These are phyloP conservation scores for Erysimum cheiri DNA, from an alignment of 441 rosid genomes.

Conservation along the genomic window DNA sequence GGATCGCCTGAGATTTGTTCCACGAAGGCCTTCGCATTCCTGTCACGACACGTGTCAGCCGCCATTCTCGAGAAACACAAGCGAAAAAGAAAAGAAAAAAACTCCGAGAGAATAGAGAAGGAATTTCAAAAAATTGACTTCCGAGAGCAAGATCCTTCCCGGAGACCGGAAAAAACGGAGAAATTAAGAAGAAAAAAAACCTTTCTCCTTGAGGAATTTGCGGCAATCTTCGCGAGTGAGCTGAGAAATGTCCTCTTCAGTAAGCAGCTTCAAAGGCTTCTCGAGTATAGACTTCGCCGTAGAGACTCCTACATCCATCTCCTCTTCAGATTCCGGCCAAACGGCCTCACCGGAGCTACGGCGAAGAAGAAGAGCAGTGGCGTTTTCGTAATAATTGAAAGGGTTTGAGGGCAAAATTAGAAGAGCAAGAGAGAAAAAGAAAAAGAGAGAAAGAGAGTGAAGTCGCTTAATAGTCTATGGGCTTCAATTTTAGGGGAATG, in stretches of 20 bases:
- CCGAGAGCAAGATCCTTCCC: constrained; percentile 41
- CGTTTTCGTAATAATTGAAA: constrained; percentile 39
- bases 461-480: constrained; percentile 40
- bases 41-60: constrained; percentile 69
- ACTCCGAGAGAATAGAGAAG: not conserved
- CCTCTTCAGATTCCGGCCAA: constrained; percentile 46
- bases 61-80: constrained; percentile 35
- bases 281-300: constrained; percentile 74
- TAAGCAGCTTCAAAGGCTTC: constrained; percentile 82
- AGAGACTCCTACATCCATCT: constrained; percentile 61
- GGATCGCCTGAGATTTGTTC: constrained; percentile 99
- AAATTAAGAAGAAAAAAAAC: constrained; percentile 42
- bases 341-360: constrained; percentile 32
- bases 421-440: constrained; percentile 18
- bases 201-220: constrained; percentile 93
- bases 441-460: not conserved
- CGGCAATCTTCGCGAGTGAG: constrained; percentile 99
- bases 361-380: constrained; percentile 41
- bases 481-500: constrained; percentile 40
- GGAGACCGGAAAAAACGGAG: constrained; percentile 20
- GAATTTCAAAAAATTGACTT: constrained; percentile 20
- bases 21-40: constrained; percentile 99
- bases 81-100: not conserved
- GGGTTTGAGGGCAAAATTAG: constrained; percentile 36
- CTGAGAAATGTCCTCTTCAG: constrained; percentile 98